Evolutionary conservation across 2,329 filamentous ascomycete species (phyloP).

Genomic region (Stagonosporopsis rhizophila): DNA sequence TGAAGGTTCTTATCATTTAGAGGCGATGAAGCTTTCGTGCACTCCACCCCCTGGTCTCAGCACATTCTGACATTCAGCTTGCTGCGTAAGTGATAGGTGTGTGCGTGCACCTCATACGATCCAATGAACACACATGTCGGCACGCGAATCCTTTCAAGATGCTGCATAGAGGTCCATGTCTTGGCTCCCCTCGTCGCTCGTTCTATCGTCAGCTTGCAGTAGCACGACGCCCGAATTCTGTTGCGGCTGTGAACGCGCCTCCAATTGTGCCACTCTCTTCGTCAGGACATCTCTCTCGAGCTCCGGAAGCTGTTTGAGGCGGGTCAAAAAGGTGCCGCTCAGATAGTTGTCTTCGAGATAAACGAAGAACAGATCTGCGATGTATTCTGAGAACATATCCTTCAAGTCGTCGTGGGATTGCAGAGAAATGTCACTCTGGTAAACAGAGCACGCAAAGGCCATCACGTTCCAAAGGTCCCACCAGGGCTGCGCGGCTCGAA

Average conservation of each 20-base stretch:
- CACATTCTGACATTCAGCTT: too few relatives aligned
- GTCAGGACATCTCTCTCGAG: constrained; percentile 23
- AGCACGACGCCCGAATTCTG: not conserved
- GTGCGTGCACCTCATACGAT: not conserved
- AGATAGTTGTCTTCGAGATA: constrained; percentile 23
- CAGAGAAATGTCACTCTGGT: constrained; percentile 7
- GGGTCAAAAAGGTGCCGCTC: constrained; percentile 13
- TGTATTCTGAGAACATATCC: constrained; percentile 19
- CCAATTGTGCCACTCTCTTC: not conserved
- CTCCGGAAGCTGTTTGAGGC: constrained; percentile 23
- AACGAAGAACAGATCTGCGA: constrained; percentile 32
- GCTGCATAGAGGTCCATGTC: not conserved
- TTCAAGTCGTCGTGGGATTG: constrained; percentile 24
- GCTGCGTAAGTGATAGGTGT: too few relatives aligned
- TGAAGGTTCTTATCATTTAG: too few relatives aligned
- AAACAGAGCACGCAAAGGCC: constrained; percentile 26
- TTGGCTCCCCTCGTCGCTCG: not conserved
- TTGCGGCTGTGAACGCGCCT: not conserved
- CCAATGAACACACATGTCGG: not conserved
- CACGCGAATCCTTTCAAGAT: not conserved
- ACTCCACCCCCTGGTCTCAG: too few relatives aligned
- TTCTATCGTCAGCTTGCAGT: not conserved
- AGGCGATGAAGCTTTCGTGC: too few relatives aligned
- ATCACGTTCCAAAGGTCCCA: constrained; percentile 22
- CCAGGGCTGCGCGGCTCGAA: constrained; percentile 13